Base-by-base conservation (phyloP, 768 basidiomycete species). In the Kwoniella sp. region DNA sequence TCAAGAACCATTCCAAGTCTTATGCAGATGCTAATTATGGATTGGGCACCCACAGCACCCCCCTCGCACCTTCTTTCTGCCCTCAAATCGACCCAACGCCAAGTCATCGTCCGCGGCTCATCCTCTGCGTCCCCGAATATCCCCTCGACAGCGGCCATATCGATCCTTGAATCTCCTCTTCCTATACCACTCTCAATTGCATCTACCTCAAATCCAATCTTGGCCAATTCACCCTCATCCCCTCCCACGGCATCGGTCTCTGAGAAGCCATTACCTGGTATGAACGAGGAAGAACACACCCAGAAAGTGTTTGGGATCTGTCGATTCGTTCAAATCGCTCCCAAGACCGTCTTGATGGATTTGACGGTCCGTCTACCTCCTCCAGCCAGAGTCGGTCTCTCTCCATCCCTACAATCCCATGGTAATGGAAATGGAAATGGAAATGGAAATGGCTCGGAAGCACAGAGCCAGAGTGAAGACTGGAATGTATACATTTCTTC, bases 221-320 rank as follows among this genome's bases (percentile, higher is more conserved):
- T 72, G 15, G 69, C 74, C 17, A 55, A 54, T 30, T 30, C 55
- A 29, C 40, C 58, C 25, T 65, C 60, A n/a, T 55, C 68, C 12
- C 26, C 59, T 2, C 40, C 58, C 8, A 15, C 56, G 19, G 17
- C 55, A 33, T 2, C 33, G 4, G 24, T 51, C 13, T 33, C 61
- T 3, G 57, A 55, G 4, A 44, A 27, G 29, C 25, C 26, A 21
- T 53, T 76, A 40, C 74, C 73, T 24, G 68, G 72, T 17, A 65
- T 68, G 68, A 71, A 71, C 40, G 65, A 70, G 54, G 68, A 67
- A 33, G 76, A 77, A 47, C 67, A 67, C 59, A 63, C 74, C 13
- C 79, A 80, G 62, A 77, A 80, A 63, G 79, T 80, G 12, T 77
- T 77, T 64, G 79, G 79, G 15, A 78, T 80, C 29, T 75, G 74